These are phyloP conservation scores for Chondrus crispus DNA, from an alignment of 23 red algal genomes.

Conservation along the genomic window DNA sequence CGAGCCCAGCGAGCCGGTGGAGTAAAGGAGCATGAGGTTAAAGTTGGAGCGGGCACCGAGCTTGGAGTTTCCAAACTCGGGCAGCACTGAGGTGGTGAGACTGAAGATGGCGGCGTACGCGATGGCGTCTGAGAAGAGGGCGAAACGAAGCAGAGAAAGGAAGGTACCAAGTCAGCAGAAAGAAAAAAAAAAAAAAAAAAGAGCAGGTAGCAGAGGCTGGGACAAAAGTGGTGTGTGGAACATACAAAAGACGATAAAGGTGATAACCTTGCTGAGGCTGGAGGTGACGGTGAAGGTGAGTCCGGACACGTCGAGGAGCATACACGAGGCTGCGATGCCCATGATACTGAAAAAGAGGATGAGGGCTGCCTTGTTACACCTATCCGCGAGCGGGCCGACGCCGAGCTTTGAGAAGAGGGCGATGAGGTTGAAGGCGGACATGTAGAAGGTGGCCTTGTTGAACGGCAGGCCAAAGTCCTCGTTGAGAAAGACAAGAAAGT, in stretches of 20 bases:
- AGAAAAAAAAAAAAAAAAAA: background rate
- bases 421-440: constrained; percentile 66
- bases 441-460: constrained; percentile 34
- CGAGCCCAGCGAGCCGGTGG: constrained; percentile 52
- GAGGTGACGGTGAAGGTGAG: background rate
- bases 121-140: background rate
- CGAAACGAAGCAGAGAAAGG: background rate
- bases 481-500: constrained; percentile 52
- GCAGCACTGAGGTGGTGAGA: constrained; percentile 50
- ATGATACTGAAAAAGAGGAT: constrained; percentile 32
- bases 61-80: constrained; percentile 55
- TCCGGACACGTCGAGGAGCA: constrained; percentile 44
- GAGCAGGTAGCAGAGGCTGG: background rate
- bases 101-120: constrained; percentile 58
- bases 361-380: constrained; percentile 38
- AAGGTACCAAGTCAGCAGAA: background rate
- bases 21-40: constrained; percentile 56
- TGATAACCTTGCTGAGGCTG: constrained; percentile 8
- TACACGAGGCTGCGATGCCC: background rate
- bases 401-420: constrained; percentile 52
- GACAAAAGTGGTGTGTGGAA: too few relatives aligned
- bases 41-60: constrained; percentile 65
- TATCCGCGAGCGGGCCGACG: constrained; percentile 57
- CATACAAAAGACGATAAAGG: constrained; percentile 61
- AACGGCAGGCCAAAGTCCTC: constrained; percentile 67